These are phyloP conservation scores for Filosporella fistucella DNA, from an alignment of 495 filamentous ascomycete species.

Conservation along the genomic window DNA sequence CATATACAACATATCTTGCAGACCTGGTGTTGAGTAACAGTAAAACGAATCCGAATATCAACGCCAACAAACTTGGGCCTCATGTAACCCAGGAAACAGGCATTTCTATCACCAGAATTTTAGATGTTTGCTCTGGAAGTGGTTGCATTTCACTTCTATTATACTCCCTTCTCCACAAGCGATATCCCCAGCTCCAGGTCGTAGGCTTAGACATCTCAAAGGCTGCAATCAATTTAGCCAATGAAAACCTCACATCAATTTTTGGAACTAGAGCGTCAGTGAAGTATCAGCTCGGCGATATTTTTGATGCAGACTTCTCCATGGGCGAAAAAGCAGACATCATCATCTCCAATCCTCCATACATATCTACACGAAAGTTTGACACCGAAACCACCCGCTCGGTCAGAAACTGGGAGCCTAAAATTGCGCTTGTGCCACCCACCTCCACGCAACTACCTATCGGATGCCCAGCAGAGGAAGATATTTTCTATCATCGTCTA, in stretches of 20 bases:
- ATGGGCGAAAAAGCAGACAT: too few relatives aligned
- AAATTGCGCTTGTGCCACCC: constrained; percentile 66
- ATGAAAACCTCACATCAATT: constrained; percentile 54
- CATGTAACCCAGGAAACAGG: not conserved
- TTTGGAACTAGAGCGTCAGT: too few relatives aligned
- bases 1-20: constrained; percentile 55
- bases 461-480: too few relatives aligned
- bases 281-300: too few relatives aligned
- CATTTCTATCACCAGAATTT: constrained; percentile 42
- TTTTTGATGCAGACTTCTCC: too few relatives aligned
- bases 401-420: constrained; percentile 78
- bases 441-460: constrained; percentile 12
- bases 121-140: constrained; percentile 87
- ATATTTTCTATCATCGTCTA: constrained; percentile 51
- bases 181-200: constrained; percentile 18
- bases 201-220: constrained; percentile 58
- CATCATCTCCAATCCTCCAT: constrained; percentile 87
- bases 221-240: constrained; percentile 56
- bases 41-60: not conserved
- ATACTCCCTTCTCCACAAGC: constrained; percentile 43
- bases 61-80: not conserved
- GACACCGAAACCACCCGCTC: constrained; percentile 54
- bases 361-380: constrained; percentile 66
- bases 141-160: constrained; percentile 86
- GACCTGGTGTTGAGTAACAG: constrained; percentile 29